Conservation (phyloP, 495 filamentous ascomycete genomes). For the Penicillium cinerascens region DNA sequence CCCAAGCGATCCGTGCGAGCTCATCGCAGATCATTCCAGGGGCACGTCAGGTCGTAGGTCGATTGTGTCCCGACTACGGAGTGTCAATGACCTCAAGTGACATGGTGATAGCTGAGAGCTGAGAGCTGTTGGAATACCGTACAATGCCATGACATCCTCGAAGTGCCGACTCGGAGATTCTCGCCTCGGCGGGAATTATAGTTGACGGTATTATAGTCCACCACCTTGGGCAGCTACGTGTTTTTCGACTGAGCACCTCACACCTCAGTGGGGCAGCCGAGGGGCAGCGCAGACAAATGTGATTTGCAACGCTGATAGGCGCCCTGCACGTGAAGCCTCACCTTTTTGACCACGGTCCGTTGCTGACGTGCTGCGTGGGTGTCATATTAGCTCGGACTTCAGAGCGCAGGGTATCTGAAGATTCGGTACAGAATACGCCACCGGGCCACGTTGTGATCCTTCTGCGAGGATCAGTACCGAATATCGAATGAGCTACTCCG, state of each 20-base stretch:
- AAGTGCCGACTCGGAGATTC: conserved; percentile 5
- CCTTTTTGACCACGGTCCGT: not conserved
- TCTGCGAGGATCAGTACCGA: conserved; percentile 1
- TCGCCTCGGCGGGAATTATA: conserved; percentile 12
- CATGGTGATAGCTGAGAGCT: conserved; percentile 15
- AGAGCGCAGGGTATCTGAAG: not conserved
- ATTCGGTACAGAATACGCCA: not conserved
- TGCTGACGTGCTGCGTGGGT: not conserved
- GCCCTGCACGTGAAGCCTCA: conserved; percentile 22
- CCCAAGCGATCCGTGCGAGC: conserved; percentile 25
- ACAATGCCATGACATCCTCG: conserved; percentile 9
- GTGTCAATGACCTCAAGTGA: not conserved
- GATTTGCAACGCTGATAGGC: conserved; percentile 17
- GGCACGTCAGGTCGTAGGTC: conserved; percentile 20
- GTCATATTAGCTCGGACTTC: not conserved
- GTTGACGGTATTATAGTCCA: conserved; percentile 1
- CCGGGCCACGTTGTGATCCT: conserved; percentile 1
- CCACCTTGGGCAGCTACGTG: not conserved
- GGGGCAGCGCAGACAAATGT: conserved; percentile 1
- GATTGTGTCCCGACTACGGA: conserved; percentile 7
- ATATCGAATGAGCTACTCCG: too few relatives aligned
- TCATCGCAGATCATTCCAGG: conserved; percentile 25
- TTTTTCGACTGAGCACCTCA: not conserved
- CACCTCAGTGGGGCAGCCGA: not conserved
- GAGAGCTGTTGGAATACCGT: not conserved